Base-by-base conservation (phyloP, 176 grass and related monocot species). In the Carex scoparia region DNA sequence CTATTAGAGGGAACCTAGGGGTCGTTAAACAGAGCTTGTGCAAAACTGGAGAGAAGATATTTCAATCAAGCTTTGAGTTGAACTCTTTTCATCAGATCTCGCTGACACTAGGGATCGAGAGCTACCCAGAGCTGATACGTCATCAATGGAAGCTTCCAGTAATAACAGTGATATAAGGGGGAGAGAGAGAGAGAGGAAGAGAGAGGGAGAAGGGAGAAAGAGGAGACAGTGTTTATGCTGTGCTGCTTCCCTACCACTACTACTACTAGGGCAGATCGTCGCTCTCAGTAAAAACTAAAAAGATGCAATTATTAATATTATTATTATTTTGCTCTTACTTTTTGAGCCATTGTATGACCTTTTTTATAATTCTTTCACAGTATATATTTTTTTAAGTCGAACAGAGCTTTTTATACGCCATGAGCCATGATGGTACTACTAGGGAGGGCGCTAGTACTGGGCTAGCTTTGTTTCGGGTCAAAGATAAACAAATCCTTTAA, bases 221-320 rank as follows among this genome's bases (percentile, higher is more conserved):
- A 58, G 69, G 69, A 72, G 27, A 18, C 28, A 31, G 74, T 58
- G 28, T 79, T 56, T 79, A 57, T 48, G 71, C 28, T 31, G 42
- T 27, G 56, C 76, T 59, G 30, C 31, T 79, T 76, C 33, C 74
- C 70, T 70, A 40, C 60, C 61, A 61, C 69, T 23, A 60, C 81
- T 88, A 65, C 85, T 88, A 65, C 85, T 82, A 57, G 53, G 74
- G 53, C 74, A 63, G 75, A 80, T 80, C 82, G 53, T 82, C 66
- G 37, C 68, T 89, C 67, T 75, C 65, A 89, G 84, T 84, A 89
- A 84, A 85, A 84, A 82, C 68, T 79, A 89, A 83, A 86, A 86
- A 85, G 84, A 65, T 66, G 88, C 84, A 77, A 86, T 89, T 83
- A 89, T 89, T 83, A 83, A 10, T 33, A 31, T 55, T 51, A 76